Conservation (phyloP, 139 green algal genomes). For the Volvox africanus region DNA sequence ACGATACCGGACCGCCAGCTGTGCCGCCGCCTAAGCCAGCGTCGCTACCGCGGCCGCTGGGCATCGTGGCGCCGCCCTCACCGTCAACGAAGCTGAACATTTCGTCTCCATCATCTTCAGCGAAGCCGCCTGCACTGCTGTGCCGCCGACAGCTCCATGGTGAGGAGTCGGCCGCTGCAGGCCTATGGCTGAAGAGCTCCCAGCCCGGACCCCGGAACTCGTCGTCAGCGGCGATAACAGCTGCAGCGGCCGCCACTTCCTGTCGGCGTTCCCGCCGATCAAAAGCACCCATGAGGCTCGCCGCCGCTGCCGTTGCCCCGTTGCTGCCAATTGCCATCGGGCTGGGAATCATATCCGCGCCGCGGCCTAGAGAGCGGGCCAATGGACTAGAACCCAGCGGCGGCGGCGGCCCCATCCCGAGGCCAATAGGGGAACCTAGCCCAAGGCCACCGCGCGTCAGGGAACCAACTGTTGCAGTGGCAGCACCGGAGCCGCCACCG, state of each 20-base stretch:
- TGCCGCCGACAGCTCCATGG: not conserved
- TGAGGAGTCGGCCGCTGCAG: not conserved
- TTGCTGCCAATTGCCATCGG: not conserved
- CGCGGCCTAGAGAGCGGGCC: not conserved
- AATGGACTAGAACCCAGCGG: not conserved
- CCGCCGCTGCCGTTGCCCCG: not conserved
- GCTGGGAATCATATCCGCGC: not conserved
- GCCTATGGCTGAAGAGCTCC: constrained; percentile 31
- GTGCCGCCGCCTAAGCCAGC: not conserved
- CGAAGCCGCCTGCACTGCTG: not conserved
- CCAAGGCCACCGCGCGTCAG: not conserved
- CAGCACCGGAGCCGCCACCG: not conserved
- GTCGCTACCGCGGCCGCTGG: not conserved
- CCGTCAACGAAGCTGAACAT: constrained; percentile 26
- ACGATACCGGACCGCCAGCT: constrained; percentile 26
- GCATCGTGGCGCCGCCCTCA: not conserved
- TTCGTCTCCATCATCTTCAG: not conserved
- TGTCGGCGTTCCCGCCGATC: not conserved
- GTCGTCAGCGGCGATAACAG: not conserved
- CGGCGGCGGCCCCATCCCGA: not conserved
- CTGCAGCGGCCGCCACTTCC: not conserved
- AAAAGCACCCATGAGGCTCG: not conserved
- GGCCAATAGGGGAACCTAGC: not conserved
- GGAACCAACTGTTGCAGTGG: too few species aligned
- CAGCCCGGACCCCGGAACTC: not conserved